Conservation (phyloP, 345 rosid species). For the Aquilaria yunnanensis region DNA sequence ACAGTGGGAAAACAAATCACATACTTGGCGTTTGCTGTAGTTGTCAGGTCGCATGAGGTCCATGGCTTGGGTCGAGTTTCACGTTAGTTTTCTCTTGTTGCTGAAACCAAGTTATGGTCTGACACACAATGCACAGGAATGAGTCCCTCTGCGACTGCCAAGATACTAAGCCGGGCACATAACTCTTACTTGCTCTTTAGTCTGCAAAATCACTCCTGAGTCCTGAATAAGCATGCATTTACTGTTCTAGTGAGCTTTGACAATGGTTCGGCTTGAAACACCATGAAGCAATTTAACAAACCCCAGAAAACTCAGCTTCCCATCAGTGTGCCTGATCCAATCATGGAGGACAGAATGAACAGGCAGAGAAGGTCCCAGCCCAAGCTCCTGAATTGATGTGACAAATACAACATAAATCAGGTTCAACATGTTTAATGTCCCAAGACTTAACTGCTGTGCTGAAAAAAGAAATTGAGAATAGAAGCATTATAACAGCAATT, state of each 20-base stretch:
- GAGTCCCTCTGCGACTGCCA: not conserved
- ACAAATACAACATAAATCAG: not conserved
- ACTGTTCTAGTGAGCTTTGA: slow-evolving; percentile 38
- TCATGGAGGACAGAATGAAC: slow-evolving; percentile 89
- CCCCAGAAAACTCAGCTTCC: slow-evolving; percentile 92
- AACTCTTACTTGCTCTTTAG: slow-evolving; percentile 2
- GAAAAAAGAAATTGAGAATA: too few species aligned
- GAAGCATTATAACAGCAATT: too few species aligned
- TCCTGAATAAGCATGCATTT: slow-evolving; percentile 6
- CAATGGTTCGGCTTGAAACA: slow-evolving; percentile 56
- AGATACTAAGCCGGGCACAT: not conserved
- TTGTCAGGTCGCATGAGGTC: slow-evolving; percentile 4
- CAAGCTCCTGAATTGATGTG: slow-evolving; percentile 68
- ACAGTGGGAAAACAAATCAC: slow-evolving; percentile 22
- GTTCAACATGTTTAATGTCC: not conserved
- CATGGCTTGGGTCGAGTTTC: slow-evolving; percentile 1
- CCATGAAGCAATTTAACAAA: slow-evolving; percentile 88
- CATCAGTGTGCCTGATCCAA: slow-evolving; percentile 94
- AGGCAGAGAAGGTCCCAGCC: slow-evolving; percentile 81
- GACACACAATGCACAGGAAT: not conserved
- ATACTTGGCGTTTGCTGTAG: slow-evolving; percentile 16
- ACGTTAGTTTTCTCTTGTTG: slow-evolving; percentile 1
- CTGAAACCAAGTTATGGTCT: slow-evolving; percentile 12
- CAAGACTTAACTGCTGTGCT: not conserved
- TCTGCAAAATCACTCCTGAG: slow-evolving; percentile 13